Conservation (phyloP, 768 basidiomycete genomes). For the Boletus tylopilopsis region DNA sequence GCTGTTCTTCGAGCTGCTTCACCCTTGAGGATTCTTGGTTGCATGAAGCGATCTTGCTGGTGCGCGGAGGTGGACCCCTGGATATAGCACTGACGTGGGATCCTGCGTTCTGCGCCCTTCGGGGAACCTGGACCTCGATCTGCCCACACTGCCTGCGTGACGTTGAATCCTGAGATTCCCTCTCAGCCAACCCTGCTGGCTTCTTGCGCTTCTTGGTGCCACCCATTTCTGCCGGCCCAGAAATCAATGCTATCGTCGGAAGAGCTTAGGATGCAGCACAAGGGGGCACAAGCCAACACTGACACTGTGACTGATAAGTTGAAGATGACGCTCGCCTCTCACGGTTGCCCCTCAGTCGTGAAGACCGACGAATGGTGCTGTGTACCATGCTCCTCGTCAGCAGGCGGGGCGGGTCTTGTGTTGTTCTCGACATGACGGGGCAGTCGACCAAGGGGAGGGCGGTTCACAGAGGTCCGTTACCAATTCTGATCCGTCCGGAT, state of each 20-base stretch:
- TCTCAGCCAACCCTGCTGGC: background rate
- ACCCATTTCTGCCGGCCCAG: background rate
- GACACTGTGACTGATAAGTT: conserved; percentile 5
- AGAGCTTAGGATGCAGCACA: background rate
- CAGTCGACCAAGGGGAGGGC: background rate
- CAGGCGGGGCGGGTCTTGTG: conserved; percentile 10
- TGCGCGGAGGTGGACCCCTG: background rate
- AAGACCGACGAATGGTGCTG: conserved; percentile 19
- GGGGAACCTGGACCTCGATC: conserved; percentile 2
- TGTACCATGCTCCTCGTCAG: conserved; percentile 26
- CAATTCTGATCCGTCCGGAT: conserved; percentile 15
- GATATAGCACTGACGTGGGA: conserved; percentile 2
- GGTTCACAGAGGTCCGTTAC: too few relatives aligned
- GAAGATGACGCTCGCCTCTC: background rate
- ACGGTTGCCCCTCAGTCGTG: conserved; percentile 11
- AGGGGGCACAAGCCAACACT: conserved; percentile 5
- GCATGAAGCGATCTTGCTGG: conserved; percentile 12
- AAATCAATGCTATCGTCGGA: conserved; percentile 7
- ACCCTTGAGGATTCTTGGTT: conserved; percentile 36
- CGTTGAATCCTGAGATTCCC: background rate
- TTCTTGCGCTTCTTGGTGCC: conserved; percentile 11
- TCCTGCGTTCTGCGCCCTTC: background rate
- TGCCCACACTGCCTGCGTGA: conserved; percentile 14
- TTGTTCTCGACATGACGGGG: conserved; percentile 18
- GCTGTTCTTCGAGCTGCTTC: conserved; percentile 42